Conservation (phyloP, 352 stramenopile genomes). For the Pilasporangium apinafurcum region DNA sequence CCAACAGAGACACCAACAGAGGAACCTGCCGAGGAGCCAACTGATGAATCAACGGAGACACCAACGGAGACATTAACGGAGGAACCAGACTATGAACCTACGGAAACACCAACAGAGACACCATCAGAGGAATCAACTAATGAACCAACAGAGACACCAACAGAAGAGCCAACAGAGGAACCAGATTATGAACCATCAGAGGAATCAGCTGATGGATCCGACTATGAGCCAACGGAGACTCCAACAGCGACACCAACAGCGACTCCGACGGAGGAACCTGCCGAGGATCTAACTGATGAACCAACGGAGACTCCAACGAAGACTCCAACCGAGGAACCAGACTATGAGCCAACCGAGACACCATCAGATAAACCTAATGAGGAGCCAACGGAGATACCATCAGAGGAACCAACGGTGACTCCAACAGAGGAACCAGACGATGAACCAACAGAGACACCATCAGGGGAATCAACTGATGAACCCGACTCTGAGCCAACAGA, state of each 20-base stretch:
- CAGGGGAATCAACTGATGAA: neutral
- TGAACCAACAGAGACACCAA: neutral
- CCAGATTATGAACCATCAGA: neutral
- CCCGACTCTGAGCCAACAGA: too few species aligned
- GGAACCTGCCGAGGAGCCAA: neutral
- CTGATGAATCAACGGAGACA: neutral
- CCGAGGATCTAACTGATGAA: too few species aligned
- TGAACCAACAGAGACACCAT: neutral
- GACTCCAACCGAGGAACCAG: too few species aligned
- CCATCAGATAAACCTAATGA: neutral
- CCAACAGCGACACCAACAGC: neutral
- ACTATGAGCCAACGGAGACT: neutral
- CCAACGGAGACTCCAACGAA: too few species aligned
- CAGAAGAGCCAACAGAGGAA: too few species aligned
- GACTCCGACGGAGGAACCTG: neutral
- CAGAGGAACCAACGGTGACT: slow-evolving; percentile 1
- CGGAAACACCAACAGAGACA: neutral
- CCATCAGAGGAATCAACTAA: slow-evolving; percentile 2
- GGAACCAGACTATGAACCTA: neutral
- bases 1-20: neutral
- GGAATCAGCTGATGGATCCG: neutral
- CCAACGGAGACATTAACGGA: neutral
- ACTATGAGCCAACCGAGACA: slow-evolving; percentile 7
- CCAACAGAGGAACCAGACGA: neutral
- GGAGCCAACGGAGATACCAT: neutral